Conservation (phyloP, 495 filamentous ascomycete genomes). For the Tuber aestivum region DNA sequence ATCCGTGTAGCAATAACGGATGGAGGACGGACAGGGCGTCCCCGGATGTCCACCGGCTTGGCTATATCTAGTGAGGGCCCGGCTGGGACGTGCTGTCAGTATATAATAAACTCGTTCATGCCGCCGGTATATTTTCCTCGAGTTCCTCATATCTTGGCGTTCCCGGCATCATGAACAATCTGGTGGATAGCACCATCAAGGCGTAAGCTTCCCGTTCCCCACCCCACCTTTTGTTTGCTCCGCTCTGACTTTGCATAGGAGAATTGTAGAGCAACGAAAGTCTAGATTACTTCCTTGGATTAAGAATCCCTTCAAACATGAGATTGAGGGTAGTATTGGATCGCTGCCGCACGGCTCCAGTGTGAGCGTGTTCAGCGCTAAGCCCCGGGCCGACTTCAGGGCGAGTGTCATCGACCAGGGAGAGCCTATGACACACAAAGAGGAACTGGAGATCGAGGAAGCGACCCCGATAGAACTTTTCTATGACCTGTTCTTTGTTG, state of each 20-base stretch:
- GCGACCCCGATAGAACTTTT: conserved; percentile 53
- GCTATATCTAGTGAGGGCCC: neutral
- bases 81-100: neutral
- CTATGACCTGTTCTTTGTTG: conserved; percentile 61
- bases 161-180: neutral
- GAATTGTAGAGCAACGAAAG: conserved; percentile 26
- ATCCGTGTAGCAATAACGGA: neutral
- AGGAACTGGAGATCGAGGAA: conserved; percentile 33
- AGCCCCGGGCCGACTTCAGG: neutral
- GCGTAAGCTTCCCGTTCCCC: neutral
- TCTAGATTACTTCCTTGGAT: conserved; percentile 35
- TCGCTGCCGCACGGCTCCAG: neutral
- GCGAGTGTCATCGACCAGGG: conserved; percentile 7
- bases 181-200: neutral
- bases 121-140: neutral
- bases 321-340: conserved; percentile 9
- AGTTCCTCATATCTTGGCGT: neutral
- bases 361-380: neutral
- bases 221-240: neutral
- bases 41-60: neutral
- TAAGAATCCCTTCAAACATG: conserved; percentile 28
- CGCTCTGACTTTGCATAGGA: conserved; percentile 9
- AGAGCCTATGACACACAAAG: conserved; percentile 19
- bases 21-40: neutral
- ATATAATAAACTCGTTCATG: neutral